A percentile compares a stretch with the other conserved stretches of the same genome.
These are phyloP conservation scores for Fusarium liriodendri DNA, from an alignment of 2,329 filamentous ascomycete species.

Conservation along the genomic window DNA sequence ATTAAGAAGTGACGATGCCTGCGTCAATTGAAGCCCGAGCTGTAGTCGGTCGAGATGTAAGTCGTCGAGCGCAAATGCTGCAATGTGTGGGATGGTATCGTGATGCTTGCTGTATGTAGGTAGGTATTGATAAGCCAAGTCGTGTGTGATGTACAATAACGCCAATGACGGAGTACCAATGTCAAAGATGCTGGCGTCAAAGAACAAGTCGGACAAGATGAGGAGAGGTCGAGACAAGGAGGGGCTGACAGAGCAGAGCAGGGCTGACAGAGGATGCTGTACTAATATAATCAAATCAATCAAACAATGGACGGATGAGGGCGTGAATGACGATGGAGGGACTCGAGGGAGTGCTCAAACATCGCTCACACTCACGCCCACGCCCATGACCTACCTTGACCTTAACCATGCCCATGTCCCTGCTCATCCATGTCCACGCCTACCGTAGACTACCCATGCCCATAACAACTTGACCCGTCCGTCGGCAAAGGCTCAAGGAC, in stretches of 20 bases:
- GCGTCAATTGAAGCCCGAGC: background rate
- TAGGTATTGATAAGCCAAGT: background rate
- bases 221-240: slow-evolving; percentile 9
- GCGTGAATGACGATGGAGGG: slow-evolving; percentile 34
- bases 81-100: background rate
- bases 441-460: background rate
- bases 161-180: background rate
- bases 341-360: slow-evolving; percentile 34
- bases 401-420: slow-evolving; percentile 13
- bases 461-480: background rate
- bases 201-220: slow-evolving; percentile 8
- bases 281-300: slow-evolving; percentile 41
- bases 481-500: background rate
- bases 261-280: slow-evolving; percentile 11
- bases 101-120: background rate
- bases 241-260: slow-evolving; percentile 12
- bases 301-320: slow-evolving; percentile 22
- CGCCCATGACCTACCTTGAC: background rate
- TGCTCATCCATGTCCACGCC: background rate
- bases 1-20: background rate
- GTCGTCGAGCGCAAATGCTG: background rate
- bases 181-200: background rate
- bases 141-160: background rate
- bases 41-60: background rate
- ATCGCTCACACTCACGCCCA: slow-evolving; percentile 18